A percentile compares a stretch with the other conserved stretches of the same genome.
Conservation (phyloP, 305 asterid species). For the Ajuga reptans region DNA sequence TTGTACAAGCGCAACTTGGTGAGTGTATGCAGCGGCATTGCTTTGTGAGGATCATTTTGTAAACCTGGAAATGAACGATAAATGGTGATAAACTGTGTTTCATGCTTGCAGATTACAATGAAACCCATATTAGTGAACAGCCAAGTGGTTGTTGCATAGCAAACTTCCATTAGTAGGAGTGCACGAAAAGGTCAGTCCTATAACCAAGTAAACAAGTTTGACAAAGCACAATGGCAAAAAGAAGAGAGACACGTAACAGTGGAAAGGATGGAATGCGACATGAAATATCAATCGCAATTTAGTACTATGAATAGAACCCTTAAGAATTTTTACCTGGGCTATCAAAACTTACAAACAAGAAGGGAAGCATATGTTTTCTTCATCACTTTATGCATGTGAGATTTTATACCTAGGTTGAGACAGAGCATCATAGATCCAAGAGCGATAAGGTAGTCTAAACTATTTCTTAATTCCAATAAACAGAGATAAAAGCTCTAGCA, state of each 20-base stretch:
- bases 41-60: slow-evolving; percentile 55
- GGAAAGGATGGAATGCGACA: neutral
- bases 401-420: neutral
- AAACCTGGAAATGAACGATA: slow-evolving; percentile 29
- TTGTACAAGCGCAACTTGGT: slow-evolving; percentile 63
- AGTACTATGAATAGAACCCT: neutral
- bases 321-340: neutral
- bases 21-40: slow-evolving; percentile 91
- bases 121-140: neutral
- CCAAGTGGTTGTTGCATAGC: neutral
- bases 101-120: neutral
- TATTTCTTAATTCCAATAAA: neutral
- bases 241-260: neutral
- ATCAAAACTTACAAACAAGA: neutral
- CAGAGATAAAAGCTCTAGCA: too few species aligned
- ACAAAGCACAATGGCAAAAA: neutral
- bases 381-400: too few species aligned
- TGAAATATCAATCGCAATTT: neutral
- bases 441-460: neutral
- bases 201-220: neutral
- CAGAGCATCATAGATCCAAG: neutral
- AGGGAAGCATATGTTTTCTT: neutral
- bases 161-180: neutral
- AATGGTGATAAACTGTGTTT: neutral
- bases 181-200: neutral